Base-by-base conservation (phyloP, 352 stramenopile genomes). In the Peronosclerospora sorghi region DNA sequence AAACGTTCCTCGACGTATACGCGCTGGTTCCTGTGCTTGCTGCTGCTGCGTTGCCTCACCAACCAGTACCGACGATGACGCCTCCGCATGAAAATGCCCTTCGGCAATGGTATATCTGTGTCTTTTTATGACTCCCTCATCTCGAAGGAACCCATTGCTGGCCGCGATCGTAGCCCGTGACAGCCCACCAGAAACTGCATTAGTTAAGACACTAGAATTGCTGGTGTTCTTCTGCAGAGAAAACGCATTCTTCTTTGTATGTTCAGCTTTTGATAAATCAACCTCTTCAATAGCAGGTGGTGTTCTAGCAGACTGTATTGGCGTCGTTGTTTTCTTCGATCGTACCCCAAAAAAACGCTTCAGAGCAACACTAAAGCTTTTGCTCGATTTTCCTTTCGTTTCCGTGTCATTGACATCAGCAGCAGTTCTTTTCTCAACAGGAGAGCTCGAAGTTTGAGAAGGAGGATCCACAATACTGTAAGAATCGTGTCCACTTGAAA, bases 281-380 rank as follows among this genome's bases (percentile, higher is more conserved):
- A 15, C 30, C 10, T 32, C 4, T 3, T 26, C 29, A 30, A 38
- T 6, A 19, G 42, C 32, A 21, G 14, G 8, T 26, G 42, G n/a
- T 10, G 14, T 8, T 5, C 55, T 46, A 12, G 28, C 23, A 38
- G 38, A 5, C 14, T 56, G 56, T 23, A 48, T 21, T 5, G 47
- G 35, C 12, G 46, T 30, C 9, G 27, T 29, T 9, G 26, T 6
- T 17, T 56, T 72, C n/a, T 65, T 61, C 1, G 51, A 51, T 15
- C 42, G 59, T 34, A 86, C 73, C 4, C 71, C 71, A 32, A 88
- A 84, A 6, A 88, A 77, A 0, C 76, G 59, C 51, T 86, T 86
- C 0, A 88, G 34, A 15, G 63, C 73, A 12, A 65, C 62, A 29
- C 66, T 54, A 17, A 88, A 68, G 1, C 75, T 62, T 5, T 47